These are phyloP conservation scores for Russula sp. DNA, from an alignment of 768 basidiomycete genomes.

Conservation along the genomic window DNA sequence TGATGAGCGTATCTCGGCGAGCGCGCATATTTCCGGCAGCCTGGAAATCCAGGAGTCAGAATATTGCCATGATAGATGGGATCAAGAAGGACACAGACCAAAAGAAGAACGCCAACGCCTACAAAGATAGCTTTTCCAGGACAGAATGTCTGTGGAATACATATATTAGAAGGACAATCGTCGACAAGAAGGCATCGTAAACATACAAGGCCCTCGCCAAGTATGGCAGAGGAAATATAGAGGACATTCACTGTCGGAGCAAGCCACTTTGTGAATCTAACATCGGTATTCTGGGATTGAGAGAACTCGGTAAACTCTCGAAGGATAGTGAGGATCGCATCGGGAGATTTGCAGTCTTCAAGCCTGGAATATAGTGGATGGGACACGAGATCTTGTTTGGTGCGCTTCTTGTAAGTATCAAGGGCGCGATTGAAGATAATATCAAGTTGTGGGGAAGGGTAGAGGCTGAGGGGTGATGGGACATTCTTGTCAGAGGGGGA, in stretches of 20 bases:
- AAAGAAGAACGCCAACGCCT: conserved; percentile 4
- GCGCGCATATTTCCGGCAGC: not conserved
- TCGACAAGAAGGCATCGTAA: too few relatives aligned
- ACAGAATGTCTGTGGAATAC: not conserved
- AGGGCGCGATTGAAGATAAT: not conserved
- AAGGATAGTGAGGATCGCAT: not conserved
- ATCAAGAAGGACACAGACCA: not conserved
- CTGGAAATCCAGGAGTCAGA: not conserved
- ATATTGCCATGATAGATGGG: not conserved
- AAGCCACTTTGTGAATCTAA: not conserved
- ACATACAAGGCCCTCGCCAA: not conserved
- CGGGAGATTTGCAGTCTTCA: not conserved
- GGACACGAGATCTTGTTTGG: not conserved
- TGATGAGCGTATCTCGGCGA: not conserved
- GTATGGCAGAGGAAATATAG: not conserved
- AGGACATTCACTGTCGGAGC: not conserved
- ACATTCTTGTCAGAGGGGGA: not conserved
- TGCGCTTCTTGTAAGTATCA: not conserved
- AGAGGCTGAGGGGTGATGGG: not conserved
- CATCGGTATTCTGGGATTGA: not conserved
- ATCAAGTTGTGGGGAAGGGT: not conserved
- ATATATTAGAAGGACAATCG: not conserved
- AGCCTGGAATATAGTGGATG: not conserved
- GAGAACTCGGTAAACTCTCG: not conserved
- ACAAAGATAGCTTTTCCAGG: conserved; percentile 1